A percentile compares a stretch with the other conserved stretches of the same genome.
Evolutionary conservation across 495 filamentous ascomycete species (phyloP).

Genomic region (Tuber microsphaerosporum): DNA sequence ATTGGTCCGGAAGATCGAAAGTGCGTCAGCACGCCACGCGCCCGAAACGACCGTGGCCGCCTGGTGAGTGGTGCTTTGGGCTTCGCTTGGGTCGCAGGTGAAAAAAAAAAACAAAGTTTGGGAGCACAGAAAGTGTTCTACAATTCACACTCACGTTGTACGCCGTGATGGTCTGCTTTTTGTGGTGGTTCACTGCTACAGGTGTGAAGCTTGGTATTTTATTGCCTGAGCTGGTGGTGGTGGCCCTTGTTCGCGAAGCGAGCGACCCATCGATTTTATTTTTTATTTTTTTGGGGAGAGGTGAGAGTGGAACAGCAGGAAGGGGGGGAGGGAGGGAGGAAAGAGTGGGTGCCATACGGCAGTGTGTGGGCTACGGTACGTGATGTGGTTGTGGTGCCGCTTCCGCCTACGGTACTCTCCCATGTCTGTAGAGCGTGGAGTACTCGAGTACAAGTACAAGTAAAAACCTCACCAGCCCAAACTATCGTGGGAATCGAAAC

Average conservation of each 20-base stretch:
- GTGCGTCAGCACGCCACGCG: constrained; percentile 36
- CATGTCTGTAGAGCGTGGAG: background rate
- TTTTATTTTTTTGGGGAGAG: background rate
- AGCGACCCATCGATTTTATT: background rate
- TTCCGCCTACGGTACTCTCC: no score
- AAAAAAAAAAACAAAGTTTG: constrained; percentile 8
- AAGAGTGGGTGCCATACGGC: no score
- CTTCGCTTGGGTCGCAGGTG: constrained; percentile 24
- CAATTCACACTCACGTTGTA: background rate
- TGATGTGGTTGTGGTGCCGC: no score
- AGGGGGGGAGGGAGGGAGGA: background rate
- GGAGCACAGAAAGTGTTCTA: background rate
- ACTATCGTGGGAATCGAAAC: background rate
- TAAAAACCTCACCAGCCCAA: background rate
- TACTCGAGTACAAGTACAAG: background rate
- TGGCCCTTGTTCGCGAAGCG: background rate
- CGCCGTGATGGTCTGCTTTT: background rate
- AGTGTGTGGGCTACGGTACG: no score
- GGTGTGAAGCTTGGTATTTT: background rate
- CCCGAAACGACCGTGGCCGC: constrained; percentile 6
- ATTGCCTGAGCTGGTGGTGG: background rate
- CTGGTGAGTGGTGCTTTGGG: constrained; percentile 20
- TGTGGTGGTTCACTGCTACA: background rate
- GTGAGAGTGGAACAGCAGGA: background rate
- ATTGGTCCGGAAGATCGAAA: constrained; percentile 39